These are phyloP conservation scores for Ophiostoma angusticollis DNA, from an alignment of 2,329 filamentous ascomycete species.

Conservation along the genomic window DNA sequence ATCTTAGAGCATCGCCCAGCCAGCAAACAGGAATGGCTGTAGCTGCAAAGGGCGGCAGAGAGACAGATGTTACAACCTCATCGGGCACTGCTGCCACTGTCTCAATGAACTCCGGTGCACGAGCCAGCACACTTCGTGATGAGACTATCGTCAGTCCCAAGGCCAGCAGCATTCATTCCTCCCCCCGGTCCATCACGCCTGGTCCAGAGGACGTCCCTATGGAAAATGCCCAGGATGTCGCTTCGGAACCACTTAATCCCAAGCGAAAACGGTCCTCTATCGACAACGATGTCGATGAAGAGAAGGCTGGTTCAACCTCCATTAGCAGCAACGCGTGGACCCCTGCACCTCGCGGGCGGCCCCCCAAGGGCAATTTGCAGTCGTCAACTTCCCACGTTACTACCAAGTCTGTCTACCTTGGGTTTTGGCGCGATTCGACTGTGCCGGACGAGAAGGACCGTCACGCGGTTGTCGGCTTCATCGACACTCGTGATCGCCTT, in stretches of 20 bases:
- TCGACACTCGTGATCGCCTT: constrained; percentile 46
- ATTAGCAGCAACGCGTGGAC: constrained; percentile 21
- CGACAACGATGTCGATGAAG: constrained; percentile 36
- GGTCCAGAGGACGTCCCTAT: constrained; percentile 32
- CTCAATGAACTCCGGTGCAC: no score
- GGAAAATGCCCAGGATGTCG: constrained; percentile 26
- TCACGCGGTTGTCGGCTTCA: constrained; percentile 49
- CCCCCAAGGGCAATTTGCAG: not conserved
- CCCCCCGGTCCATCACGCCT: constrained; percentile 21
- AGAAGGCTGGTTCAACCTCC: constrained; percentile 28
- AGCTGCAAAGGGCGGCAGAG: constrained; percentile 3
- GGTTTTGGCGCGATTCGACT: constrained; percentile 47
- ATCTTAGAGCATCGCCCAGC: constrained; percentile 1
- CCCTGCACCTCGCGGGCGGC: constrained; percentile 3
- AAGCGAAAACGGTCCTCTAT: constrained; percentile 44
- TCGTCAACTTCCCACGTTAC: not conserved
- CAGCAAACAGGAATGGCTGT: constrained; percentile 5
- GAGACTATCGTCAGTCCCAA: constrained; percentile 40
- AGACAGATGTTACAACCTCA: constrained; percentile 23
- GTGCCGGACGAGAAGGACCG: constrained; percentile 36
- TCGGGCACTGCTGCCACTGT: no score
- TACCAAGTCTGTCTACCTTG: constrained; percentile 37
- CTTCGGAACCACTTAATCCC: constrained; percentile 29
- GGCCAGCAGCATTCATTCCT: constrained; percentile 26
- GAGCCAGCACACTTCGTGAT: constrained; percentile 30